Percentiles rank a stretch among this genome's conserved stretches.
phyloP scores from a whole-genome alignment of 768 basidiomycete species.

The Tricholoma bakamatsutake region DNA sequence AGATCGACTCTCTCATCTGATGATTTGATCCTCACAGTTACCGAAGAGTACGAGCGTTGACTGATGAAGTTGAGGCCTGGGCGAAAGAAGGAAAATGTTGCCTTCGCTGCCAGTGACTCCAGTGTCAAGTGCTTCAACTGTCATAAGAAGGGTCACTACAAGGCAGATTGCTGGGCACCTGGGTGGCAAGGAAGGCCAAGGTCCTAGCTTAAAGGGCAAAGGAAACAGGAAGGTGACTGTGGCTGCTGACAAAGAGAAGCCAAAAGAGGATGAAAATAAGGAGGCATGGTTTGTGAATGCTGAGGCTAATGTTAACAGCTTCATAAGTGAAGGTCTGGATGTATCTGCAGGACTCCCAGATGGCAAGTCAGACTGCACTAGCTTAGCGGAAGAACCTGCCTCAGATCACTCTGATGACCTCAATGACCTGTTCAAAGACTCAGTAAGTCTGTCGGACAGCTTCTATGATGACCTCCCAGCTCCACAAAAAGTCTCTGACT shows the following conservation, averaged over 20 bases:
- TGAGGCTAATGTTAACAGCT: not conserved
- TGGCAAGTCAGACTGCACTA: not conserved
- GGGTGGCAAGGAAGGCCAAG: not conserved
- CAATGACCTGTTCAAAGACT: not conserved
- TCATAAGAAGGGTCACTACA: too few relatives aligned
- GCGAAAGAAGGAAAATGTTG: conserved; percentile 20
- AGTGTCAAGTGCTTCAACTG: conserved; percentile 7
- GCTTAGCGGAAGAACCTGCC: not conserved
- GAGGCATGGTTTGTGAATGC: not conserved
- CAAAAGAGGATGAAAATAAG: conserved; percentile 9
- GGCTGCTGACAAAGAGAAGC: conserved; percentile 1
- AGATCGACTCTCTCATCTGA: conserved; percentile 5
- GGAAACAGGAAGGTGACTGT: not conserved
- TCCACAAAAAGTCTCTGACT: too few relatives aligned
- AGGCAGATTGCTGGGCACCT: conserved; percentile 11
- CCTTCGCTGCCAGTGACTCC: conserved; percentile 13
- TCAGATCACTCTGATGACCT: too few relatives aligned
- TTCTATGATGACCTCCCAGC: too few relatives aligned
- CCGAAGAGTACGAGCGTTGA: conserved; percentile 22
- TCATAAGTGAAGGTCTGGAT: not conserved
- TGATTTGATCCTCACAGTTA: conserved; percentile 16
- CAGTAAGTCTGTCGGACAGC: not conserved
- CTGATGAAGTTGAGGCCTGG: conserved; percentile 11
- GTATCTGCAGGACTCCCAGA: not conserved
- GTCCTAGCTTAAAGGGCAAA: not conserved